These are phyloP conservation scores for Mycena haematopus DNA, from an alignment of 768 basidiomycete species.

Conservation along the genomic window DNA sequence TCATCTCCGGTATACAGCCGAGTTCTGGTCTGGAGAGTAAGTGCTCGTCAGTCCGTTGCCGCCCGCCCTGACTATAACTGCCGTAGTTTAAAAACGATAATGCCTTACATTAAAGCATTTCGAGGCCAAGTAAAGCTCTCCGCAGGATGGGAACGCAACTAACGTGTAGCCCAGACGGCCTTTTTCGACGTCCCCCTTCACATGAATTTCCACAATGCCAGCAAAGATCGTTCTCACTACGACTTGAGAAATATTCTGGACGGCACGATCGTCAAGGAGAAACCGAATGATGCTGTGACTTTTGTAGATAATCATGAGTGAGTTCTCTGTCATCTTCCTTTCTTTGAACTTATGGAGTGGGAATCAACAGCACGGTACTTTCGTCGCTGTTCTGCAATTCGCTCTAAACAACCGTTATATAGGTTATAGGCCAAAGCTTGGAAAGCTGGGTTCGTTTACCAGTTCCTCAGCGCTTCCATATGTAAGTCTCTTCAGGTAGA, in stretches of 20 bases:
- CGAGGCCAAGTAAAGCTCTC: constrained; percentile 63
- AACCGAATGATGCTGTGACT: constrained; percentile 85
- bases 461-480: background rate
- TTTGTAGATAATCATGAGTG: constrained; percentile 93
- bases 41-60: constrained; percentile 26
- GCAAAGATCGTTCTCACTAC: constrained; percentile 66
- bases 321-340: constrained; percentile 35
- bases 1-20: constrained; percentile 54
- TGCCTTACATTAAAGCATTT: constrained; percentile 66
- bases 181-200: constrained; percentile 95
- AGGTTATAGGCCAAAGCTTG: constrained; percentile 72
- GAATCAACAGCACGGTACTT: constrained; percentile 63
- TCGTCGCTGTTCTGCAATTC: background rate
- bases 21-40: constrained; percentile 83
- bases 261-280: constrained; percentile 66
- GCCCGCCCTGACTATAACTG: constrained; percentile 6
- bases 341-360: constrained; percentile 6
- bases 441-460: constrained; percentile 77
- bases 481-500: constrained; percentile 57
- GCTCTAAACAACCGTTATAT: background rate
- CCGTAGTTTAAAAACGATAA: constrained; percentile 53
- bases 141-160: background rate
- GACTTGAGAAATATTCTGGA: constrained; percentile 81
- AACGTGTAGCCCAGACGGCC: constrained; percentile 58
- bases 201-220: constrained; percentile 80